Evolutionary conservation across 768 basidiomycete species (phyloP).

Genomic region (Serpula lacrymans): DNA sequence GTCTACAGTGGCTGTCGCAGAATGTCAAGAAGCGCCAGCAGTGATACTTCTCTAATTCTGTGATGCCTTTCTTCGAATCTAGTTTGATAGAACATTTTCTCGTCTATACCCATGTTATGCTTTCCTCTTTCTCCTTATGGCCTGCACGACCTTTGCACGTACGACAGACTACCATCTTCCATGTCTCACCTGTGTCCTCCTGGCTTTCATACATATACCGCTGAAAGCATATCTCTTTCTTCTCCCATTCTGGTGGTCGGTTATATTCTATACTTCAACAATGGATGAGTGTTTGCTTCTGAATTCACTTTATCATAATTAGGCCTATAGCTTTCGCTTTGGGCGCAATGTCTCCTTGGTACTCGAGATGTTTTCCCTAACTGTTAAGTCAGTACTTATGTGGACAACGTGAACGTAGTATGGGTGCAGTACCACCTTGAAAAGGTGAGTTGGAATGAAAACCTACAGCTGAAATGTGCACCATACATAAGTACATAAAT

Average conservation of each 20-base stretch:
- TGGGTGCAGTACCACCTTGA: too few relatives aligned
- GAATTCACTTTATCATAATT: background rate
- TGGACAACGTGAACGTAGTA: too few relatives aligned
- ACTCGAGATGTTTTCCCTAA: too few relatives aligned
- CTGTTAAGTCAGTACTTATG: too few relatives aligned
- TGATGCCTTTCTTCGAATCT: constrained; percentile 21
- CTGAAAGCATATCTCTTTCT: too few relatives aligned
- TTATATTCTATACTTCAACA: constrained; percentile 24
- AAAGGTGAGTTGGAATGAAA: too few relatives aligned
- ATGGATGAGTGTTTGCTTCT: constrained; percentile 15
- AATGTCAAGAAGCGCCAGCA: constrained; percentile 93
- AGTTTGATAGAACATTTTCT: constrained; percentile 19
- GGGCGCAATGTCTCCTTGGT: too few relatives aligned
- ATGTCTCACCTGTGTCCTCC: too few relatives aligned
- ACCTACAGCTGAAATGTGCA: too few relatives aligned
- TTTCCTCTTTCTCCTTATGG: constrained; percentile 32
- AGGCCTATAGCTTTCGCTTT: too few relatives aligned
- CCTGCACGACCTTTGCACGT: constrained; percentile 31
- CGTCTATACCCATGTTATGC: constrained; percentile 31
- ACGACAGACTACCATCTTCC: constrained; percentile 33
- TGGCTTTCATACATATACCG: too few relatives aligned
- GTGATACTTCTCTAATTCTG: constrained; percentile 33
- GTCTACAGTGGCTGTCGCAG: constrained; percentile 95
- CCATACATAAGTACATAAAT: too few relatives aligned
- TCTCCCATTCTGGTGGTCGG: constrained; percentile 19